Conservation (phyloP, 2,329 filamentous ascomycete genomes). For the Colletotrichum chlorophyti region DNA sequence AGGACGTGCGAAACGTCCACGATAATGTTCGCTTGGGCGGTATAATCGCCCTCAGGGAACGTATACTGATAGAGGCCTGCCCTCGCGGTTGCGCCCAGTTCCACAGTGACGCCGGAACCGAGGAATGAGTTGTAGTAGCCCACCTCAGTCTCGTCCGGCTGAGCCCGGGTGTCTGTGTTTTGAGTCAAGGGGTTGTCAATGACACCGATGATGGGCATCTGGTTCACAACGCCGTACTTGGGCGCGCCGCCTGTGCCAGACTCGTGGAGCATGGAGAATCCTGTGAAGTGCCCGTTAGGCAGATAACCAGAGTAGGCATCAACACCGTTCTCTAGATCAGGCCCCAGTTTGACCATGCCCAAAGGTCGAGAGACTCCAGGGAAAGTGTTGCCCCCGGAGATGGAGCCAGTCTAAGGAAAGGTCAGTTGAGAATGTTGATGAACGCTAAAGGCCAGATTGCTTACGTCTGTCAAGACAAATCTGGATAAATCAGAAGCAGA, state of each 20-base stretch:
- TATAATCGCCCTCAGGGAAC: slow-evolving; percentile 51
- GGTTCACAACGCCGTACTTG: slow-evolving; percentile 72
- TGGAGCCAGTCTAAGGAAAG: slow-evolving; percentile 50
- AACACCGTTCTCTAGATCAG: slow-evolving; percentile 53
- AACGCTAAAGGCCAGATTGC: too few relatives aligned
- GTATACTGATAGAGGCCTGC: slow-evolving; percentile 67
- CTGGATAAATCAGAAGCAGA: slow-evolving; percentile 37
- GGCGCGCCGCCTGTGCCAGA: slow-evolving; percentile 73
- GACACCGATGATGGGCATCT: slow-evolving; percentile 60
- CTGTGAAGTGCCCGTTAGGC: slow-evolving; percentile 58
- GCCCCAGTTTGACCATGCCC: slow-evolving; percentile 57
- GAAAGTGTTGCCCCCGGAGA: slow-evolving; percentile 56
- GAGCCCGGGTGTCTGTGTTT: slow-evolving; percentile 59
- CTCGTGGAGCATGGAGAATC: slow-evolving; percentile 71
- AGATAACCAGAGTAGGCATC: slow-evolving; percentile 62
- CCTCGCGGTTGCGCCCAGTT: slow-evolving; percentile 62
- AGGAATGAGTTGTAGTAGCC: slow-evolving; percentile 67
- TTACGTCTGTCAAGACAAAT: slow-evolving; percentile 44
- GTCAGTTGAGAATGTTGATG: background rate
- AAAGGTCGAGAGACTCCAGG: slow-evolving; percentile 55
- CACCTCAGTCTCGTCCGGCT: slow-evolving; percentile 58
- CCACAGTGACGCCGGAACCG: slow-evolving; percentile 60
- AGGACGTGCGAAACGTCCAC: slow-evolving; percentile 73
- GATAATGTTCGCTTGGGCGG: slow-evolving; percentile 53
- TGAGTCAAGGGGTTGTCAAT: slow-evolving; percentile 61